Evolutionary conservation across 2,329 filamentous ascomycete species (phyloP), one percentile per base, ranked within the genome.

Genomic region (Diaporthe humulicola): DNA sequence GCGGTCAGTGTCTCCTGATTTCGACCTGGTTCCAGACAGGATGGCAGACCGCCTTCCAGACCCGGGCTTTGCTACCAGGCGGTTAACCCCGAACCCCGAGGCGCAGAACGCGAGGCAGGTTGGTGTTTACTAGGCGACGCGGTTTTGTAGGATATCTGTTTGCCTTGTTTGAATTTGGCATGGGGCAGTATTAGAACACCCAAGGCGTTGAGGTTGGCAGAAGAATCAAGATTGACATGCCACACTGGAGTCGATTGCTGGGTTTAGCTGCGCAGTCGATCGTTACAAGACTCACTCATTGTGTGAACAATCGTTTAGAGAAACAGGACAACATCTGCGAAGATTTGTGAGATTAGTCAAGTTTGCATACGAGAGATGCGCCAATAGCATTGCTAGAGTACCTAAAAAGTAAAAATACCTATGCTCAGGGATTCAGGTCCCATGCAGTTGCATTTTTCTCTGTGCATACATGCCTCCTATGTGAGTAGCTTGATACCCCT

Each of bases 1-100:
- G 42, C 85, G 90, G 52, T 90, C 89, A 30, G 85, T 88, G 36
- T 91, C 90, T 4, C 89, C 89, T 0, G 89, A 91, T 54, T 82
- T 91, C 67, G 91, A 92, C 61, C 83, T 92, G 61, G 81, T 92
- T n/a, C 90, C 90, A 17, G 91, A 92, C 79, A 86, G 90, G 71
- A 92, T 91, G 90, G 89, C 88, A 9, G 88, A 89, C 73, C 87
- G 90, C 71, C 87, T 91, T 54, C 85, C 87, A 14, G 87, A 89
- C 73, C 86, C 87, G 14, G 83, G 82, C 25, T 81, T 89, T 8
- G 75, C 75, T 54, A 80, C 82, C 72, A 76, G 80, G 60, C 83
- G 87, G 36, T 78, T 88, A 76, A 89, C 88, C 10, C 88, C 88
- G 2, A 87, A 85, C 72, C 87, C 87, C 6, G 87, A 88, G 80